These are phyloP conservation scores for Beta macrorhiza DNA, from an alignment of 179 eudicot genomes.

Conservation along the genomic window DNA sequence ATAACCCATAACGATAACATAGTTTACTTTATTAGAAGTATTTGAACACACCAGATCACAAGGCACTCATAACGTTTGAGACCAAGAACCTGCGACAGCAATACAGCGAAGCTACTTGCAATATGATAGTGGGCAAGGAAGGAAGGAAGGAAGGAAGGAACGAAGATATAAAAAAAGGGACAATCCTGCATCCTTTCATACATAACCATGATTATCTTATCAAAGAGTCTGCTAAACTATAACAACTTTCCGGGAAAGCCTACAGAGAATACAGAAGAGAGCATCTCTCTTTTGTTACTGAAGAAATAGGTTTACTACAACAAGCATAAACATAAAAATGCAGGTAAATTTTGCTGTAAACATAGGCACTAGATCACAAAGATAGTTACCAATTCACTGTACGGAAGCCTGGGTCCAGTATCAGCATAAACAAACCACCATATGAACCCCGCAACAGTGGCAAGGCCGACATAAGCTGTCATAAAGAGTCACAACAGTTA, in stretches of 20 bases:
- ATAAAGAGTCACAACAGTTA: constrained; percentile 10
- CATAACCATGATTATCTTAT: not conserved
- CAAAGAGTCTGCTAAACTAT: not conserved
- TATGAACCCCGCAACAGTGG: constrained; percentile 95
- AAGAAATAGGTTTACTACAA: not conserved
- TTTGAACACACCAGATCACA: not conserved
- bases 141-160: not conserved
- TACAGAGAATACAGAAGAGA: not conserved
- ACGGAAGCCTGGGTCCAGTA: constrained; percentile 84
- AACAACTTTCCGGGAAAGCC: not conserved
- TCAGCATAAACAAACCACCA: constrained; percentile 98
- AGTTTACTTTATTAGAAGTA: not conserved
- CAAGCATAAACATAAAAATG: not conserved
- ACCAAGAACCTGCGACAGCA: not conserved
- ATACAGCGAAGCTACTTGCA: not conserved
- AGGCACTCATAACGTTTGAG: not conserved
- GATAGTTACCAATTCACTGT: constrained; percentile 74
- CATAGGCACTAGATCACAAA: not conserved
- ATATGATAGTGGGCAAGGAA: not conserved
- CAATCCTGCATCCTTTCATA: not conserved
- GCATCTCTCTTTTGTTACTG: not conserved
- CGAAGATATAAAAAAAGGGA: not conserved
- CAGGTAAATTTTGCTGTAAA: not conserved
- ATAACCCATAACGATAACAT: not conserved
- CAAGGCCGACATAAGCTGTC: constrained; percentile 98